Base-by-base conservation (phyloP, 768 basidiomycete genomes). In the Hypsizygus marmoreus region DNA sequence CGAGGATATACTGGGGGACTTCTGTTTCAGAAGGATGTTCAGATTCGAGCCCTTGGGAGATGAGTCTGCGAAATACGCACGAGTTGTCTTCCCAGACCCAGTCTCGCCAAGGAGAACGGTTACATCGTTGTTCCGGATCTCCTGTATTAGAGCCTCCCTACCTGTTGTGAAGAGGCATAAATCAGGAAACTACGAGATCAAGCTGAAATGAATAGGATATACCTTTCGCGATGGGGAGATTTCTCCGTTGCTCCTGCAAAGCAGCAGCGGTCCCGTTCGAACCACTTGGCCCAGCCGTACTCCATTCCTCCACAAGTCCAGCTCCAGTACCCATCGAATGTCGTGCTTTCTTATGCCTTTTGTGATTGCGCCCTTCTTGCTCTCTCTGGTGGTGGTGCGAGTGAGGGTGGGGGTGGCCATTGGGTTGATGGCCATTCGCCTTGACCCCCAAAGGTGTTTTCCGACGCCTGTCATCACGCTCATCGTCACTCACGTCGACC, bases 11-110 rank as follows among this genome's bases (percentile, higher is more conserved):
- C 60, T 99, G 97, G 0, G 97, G 97, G 37, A 98, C 82, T 76
- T 99, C 95, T 99, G 69, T 28, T 37, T 4, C 16, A 48, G 33
- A 2, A 24, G 32, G 13, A 49, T 31, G 37, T 32, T 47, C 17
- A 48, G 29, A 24, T 16, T 7, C 30, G 20, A 11, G 20, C 29
- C 32, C 25, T 19, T 31, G 29, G 24, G 37, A 22, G 38, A 28
- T 11, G 24, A 47, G 43, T 7, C 9, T 4, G 40, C n/a, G n/a
- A 35, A 40, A 43, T 31, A 84, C 92, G 59, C 66, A 95, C 95
- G 95, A 38, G 97, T 99, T 0, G 95, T 95, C 72, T 99, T 99
- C 51, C 97, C 97, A 14, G 94, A 97, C 10, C 97, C 97, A 0
- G 97, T 98, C 68, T 99, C 97, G 29, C 95, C 97, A 2, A 99